These are phyloP conservation scores for Thozetella sp. DNA, from an alignment of 495 filamentous ascomycete species.

Conservation along the genomic window DNA sequence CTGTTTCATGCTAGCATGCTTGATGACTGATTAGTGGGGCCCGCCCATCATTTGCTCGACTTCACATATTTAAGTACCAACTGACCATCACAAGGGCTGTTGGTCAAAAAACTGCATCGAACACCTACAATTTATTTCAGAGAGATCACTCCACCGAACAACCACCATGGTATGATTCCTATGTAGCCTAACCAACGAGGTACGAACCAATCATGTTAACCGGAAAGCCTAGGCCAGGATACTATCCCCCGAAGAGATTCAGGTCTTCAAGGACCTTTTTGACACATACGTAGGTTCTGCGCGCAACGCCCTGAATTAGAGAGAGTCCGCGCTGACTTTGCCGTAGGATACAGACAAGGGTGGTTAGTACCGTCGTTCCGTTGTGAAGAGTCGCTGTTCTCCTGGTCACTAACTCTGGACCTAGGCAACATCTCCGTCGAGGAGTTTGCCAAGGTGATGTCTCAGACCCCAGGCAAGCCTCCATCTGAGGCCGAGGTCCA, in stretches of 20 bases:
- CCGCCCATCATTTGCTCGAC: not conserved
- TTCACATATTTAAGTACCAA: constrained; percentile 1
- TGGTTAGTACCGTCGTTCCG: constrained; percentile 17
- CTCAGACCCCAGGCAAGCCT: constrained; percentile 26
- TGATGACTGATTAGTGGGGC: not conserved
- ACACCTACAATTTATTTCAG: not conserved
- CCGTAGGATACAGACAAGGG: constrained; percentile 30
- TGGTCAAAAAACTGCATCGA: not conserved
- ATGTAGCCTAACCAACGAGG: not conserved
- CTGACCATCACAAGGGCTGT: not conserved
- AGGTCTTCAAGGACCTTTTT: constrained; percentile 34
- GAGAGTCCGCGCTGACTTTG: constrained; percentile 1
- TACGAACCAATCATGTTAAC: constrained; percentile 1
- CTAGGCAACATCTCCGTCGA: constrained; percentile 32
- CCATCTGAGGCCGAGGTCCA: constrained; percentile 25
- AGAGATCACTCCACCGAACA: not conserved
- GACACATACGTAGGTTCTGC: constrained; percentile 29
- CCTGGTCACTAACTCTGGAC: constrained; percentile 5
- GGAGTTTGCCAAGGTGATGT: constrained; percentile 37
- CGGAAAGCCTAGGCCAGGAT: constrained; percentile 24
- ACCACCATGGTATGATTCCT: not conserved
- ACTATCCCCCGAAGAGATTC: constrained; percentile 29
- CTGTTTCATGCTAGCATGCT: constrained; percentile 16
- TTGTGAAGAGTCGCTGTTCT: not conserved
- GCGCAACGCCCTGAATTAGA: not conserved